phyloP scores from a whole-genome alignment of 148 eudicot species.

The Vaccinium corymbosum region DNA sequence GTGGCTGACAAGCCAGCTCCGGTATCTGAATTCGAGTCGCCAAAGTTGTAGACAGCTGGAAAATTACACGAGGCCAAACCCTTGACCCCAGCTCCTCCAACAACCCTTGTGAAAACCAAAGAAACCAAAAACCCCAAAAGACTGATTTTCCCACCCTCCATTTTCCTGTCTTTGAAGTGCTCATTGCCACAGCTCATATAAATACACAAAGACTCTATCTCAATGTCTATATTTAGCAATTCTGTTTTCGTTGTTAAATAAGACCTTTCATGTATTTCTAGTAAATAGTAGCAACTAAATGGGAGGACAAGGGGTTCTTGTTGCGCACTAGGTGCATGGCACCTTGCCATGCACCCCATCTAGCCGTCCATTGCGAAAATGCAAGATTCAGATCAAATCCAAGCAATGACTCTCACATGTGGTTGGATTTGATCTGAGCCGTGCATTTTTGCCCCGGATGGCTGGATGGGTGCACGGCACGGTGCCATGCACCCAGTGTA shows the following conservation, averaged over 20 bases:
- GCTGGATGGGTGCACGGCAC: too few species aligned
- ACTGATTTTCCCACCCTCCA: neutral
- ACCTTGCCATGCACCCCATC: too few species aligned
- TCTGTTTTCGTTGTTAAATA: neutral
- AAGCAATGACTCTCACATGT: too few species aligned
- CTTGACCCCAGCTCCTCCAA: neutral
- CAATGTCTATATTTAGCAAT: neutral
- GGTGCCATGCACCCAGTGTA: too few species aligned
- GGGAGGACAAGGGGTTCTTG: too few species aligned
- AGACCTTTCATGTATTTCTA: too few species aligned
- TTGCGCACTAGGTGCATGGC: too few species aligned
- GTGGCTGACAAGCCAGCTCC: neutral
- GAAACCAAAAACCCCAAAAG: neutral
- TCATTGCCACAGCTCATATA: neutral
- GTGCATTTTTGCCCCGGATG: too few species aligned
- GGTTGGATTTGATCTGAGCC: too few species aligned
- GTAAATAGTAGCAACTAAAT: neutral
- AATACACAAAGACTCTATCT: neutral
- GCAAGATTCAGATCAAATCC: too few species aligned
- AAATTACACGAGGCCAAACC: neutral
- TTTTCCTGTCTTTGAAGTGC: neutral
- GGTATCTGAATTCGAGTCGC: constrained; percentile 16
- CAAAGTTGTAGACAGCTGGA: constrained; percentile 14
- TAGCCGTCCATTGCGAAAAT: too few species aligned
- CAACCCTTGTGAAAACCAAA: neutral